A percentile compares a stretch with the other conserved stretches of the same genome.
Evolutionary conservation across 768 basidiomycete species (phyloP).

Genomic region (Xerocomus brunneocitrinus): DNA sequence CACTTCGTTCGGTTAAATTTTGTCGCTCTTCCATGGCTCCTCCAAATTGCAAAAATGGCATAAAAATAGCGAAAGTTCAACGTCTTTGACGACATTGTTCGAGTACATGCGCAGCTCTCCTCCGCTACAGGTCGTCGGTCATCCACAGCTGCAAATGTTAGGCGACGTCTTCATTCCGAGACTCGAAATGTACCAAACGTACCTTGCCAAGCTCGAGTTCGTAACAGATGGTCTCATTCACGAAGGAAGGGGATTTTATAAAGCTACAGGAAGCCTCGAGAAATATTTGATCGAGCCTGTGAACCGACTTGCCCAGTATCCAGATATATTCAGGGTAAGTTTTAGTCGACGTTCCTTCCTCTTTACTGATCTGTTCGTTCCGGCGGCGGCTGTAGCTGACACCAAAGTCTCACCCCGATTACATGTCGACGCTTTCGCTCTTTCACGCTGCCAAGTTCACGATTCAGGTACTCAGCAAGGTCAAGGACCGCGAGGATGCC

Average conservation of each 20-base stretch:
- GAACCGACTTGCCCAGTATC: slow-evolving; percentile 65
- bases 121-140: slow-evolving; percentile 38
- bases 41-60: too few relatives aligned
- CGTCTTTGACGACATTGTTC: slow-evolving; percentile 64
- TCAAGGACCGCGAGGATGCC: slow-evolving; percentile 82
- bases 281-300: slow-evolving; percentile 73
- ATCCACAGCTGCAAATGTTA: slow-evolving; percentile 46
- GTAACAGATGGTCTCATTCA: too few relatives aligned
- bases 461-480: slow-evolving; percentile 76
- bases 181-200: slow-evolving; percentile 84
- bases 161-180: slow-evolving; percentile 61
- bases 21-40: too few relatives aligned
- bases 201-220: slow-evolving; percentile 66
- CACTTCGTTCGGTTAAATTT: too few relatives aligned
- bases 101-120: slow-evolving; percentile 65
- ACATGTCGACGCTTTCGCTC: slow-evolving; percentile 61
- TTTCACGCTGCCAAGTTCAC: slow-evolving; percentile 66
- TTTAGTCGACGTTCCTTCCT: background rate
- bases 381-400: slow-evolving; percentile 71
- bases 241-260: too few relatives aligned
- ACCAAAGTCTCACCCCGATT: slow-evolving; percentile 64
- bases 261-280: slow-evolving; percentile 41
- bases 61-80: too few relatives aligned
- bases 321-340: slow-evolving; percentile 68
- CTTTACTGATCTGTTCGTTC: slow-evolving; percentile 4